Percentiles rank a stretch among this genome's conserved stretches.
Evolutionary conservation across 768 basidiomycete species (phyloP).

Genomic region (Mycena filopes): DNA sequence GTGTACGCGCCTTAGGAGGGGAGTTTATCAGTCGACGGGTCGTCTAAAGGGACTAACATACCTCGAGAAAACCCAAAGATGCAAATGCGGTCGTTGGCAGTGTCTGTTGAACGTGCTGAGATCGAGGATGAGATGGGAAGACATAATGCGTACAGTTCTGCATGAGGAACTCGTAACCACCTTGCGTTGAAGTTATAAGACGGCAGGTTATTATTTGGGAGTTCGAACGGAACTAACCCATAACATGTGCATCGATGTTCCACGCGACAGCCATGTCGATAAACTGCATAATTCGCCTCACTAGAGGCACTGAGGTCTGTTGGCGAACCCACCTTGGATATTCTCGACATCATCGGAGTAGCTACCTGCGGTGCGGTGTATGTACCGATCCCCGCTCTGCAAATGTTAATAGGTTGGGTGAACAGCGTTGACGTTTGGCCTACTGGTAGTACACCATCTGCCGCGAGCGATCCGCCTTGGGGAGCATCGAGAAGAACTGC

Average conservation of each 20-base stretch:
- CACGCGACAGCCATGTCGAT: conserved; percentile 59
- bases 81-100: conserved; percentile 41
- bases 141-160: conserved; percentile 57
- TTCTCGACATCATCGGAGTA: conserved; percentile 53
- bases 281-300: conserved; percentile 34
- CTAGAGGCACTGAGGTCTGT: too few species aligned
- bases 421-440: conserved; percentile 11
- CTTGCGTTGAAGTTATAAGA: too few species aligned
- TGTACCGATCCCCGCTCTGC: conserved; percentile 70
- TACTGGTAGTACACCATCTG: conserved; percentile 70
- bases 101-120: conserved; percentile 46
- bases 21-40: too few species aligned
- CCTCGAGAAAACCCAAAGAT: conserved; percentile 73
- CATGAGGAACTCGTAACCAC: conserved; percentile 70
- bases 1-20: conserved; percentile 54
- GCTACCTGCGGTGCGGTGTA: conserved; percentile 63
- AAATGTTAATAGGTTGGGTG: too few species aligned
- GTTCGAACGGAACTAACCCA: conserved; percentile 44
- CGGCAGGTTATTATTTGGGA: too few species aligned
- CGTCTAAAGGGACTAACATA: too few species aligned
- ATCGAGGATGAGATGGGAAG: not conserved
- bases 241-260: conserved; percentile 64
- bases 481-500: conserved; percentile 59
- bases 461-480: conserved; percentile 59
- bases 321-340: conserved; percentile 36